Base-by-base conservation (phyloP, 306 rosid genomes). In the Vigna unguiculata region DNA sequence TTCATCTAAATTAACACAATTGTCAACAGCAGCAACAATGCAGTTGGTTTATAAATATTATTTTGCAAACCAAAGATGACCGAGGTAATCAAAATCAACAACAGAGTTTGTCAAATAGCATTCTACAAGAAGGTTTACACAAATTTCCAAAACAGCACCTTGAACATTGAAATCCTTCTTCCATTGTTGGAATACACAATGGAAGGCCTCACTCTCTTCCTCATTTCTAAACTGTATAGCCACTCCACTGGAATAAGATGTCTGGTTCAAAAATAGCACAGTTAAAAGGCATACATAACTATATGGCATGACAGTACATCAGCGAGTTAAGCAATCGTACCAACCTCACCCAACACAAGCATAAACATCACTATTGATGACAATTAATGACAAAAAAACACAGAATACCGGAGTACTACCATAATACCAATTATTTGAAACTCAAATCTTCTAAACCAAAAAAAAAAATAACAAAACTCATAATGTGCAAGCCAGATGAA, bases 161-260 rank as follows among this genome's bases (percentile, higher is more conserved):
- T 89, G 83, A 81, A 46, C 74, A 79, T 46, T 49, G 80, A 68
- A 52, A 79, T 81, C 88, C 63, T 86, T 72, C 85, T 88, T 89
- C 93, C 87, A 80, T 73, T 87, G 89, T 83, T 88, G 88, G 83
- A 87, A 87, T 76, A 85, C 87, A 79, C 64, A 25, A 79, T 93
- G 96, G 86, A 93, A 89, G 69, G 86, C 90, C 34, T 25, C 84
- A 81, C 92, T 82, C 69, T 89, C 94, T 63, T 82, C 90, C 88
- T 86, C 90, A 34, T 85, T 86, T 77, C 86, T 87, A 87, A 93
- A 93, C 65, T 73, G 88, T 45, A 93, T 47, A 57, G 88, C 65
- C 36, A 90, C 79, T 76, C 91, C 97, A 77, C 75, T 89, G 16
- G 94, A 83, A 82, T 82, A 88, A 7, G 85, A 72, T 74, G 90